Percentiles rank a stretch among this genome's conserved stretches.
These are phyloP conservation scores for Penicillium fuscoglaucum DNA, from an alignment of 2,329 filamentous ascomycete species.

Conservation along the genomic window DNA sequence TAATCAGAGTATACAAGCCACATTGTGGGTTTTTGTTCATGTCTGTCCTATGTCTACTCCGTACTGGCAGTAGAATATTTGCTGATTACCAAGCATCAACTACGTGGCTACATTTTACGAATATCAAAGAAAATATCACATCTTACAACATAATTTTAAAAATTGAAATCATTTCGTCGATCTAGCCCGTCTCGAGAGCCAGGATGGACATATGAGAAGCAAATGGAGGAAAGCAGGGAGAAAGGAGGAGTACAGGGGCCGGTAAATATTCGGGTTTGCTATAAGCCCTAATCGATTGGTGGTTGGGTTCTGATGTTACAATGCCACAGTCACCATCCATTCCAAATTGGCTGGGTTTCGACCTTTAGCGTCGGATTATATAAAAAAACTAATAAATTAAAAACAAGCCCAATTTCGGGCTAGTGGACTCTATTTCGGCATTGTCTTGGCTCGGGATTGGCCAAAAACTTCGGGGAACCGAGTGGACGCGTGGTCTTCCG, in stretches of 20 bases:
- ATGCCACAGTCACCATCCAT: background rate
- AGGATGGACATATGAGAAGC: too few species aligned
- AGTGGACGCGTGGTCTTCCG: too few species aligned
- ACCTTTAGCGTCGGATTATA: slow-evolving; percentile 3
- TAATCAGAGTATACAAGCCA: background rate
- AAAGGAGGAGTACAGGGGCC: background rate
- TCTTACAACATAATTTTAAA: too few species aligned
- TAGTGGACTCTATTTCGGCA: background rate
- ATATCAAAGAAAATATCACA: too few species aligned
- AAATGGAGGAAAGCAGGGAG: too few species aligned
- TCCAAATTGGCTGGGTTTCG: background rate
- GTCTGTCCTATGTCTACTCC: background rate
- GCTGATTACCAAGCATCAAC: background rate
- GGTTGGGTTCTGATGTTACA: background rate
- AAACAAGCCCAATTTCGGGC: background rate
- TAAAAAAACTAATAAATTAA: background rate
- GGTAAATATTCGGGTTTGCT: background rate
- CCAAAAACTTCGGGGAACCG: slow-evolving; percentile 14
- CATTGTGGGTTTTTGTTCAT: background rate
- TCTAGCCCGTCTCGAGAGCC: too few species aligned
- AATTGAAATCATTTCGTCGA: too few species aligned
- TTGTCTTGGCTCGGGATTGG: slow-evolving; percentile 8
- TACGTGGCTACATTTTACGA: too few species aligned
- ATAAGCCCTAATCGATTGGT: too few species aligned
- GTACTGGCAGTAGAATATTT: background rate